Evolutionary conservation across 2,329 filamentous ascomycete genomes (phyloP).

Genomic region (Hypoxylon sp.): DNA sequence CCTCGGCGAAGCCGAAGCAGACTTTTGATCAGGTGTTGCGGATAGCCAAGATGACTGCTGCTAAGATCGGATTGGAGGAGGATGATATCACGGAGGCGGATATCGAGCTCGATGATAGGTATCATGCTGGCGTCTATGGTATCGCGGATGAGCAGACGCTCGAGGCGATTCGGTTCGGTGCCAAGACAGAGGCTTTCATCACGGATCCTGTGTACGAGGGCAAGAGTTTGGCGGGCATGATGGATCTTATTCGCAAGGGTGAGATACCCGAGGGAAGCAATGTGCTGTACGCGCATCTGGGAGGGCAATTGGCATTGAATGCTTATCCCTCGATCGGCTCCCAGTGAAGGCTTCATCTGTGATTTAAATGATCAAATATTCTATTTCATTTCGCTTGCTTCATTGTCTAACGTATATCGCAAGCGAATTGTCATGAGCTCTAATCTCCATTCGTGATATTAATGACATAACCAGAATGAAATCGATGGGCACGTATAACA

Average conservation of each 20-base stretch:
- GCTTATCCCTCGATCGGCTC: slow-evolving; percentile 68
- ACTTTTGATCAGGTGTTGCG: slow-evolving; percentile 75
- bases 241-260: slow-evolving; percentile 73
- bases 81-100: slow-evolving; percentile 73
- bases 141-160: slow-evolving; percentile 74
- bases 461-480: slow-evolving; percentile 8
- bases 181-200: slow-evolving; percentile 77
- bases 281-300: slow-evolving; percentile 78
- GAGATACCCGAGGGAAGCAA: slow-evolving; percentile 72
- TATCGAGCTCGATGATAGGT: slow-evolving; percentile 71
- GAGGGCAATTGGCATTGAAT: slow-evolving; percentile 77
- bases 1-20: slow-evolving; percentile 69
- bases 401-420: slow-evolving; percentile 21
- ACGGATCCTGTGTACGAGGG: slow-evolving; percentile 83
- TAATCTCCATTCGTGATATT: slow-evolving; percentile 4
- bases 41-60: slow-evolving; percentile 74
- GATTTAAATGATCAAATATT: slow-evolving; percentile 19
- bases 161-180: slow-evolving; percentile 77
- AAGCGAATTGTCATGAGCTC: slow-evolving; percentile 18
- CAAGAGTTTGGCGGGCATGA: slow-evolving; percentile 79
- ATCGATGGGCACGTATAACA: slow-evolving; percentile 16
- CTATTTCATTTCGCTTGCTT: slow-evolving; percentile 22
- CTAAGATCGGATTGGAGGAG: slow-evolving; percentile 71
- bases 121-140: slow-evolving; percentile 77
- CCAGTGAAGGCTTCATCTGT: slow-evolving; percentile 28